phyloP scores from a whole-genome alignment of 441 rosid species.

The Breynia disticha region DNA sequence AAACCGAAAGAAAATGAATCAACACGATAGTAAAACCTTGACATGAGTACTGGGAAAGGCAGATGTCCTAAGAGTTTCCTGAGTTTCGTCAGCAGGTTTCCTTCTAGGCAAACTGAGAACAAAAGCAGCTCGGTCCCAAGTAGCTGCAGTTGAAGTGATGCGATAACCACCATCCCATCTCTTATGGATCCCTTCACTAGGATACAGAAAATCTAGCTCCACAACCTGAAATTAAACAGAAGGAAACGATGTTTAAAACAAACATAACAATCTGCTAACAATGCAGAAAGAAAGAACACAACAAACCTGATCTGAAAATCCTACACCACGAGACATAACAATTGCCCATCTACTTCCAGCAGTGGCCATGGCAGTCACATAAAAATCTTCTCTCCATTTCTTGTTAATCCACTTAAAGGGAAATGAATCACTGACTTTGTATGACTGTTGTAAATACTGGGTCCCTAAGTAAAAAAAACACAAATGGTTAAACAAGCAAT shows the following conservation, averaged over 20 bases:
- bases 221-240: slow-evolving; percentile 59
- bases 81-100: slow-evolving; percentile 76
- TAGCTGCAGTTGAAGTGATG: slow-evolving; percentile 87
- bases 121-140: slow-evolving; percentile 84
- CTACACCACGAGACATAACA: slow-evolving; percentile 91
- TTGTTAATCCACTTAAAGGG: slow-evolving; percentile 97
- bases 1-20: background rate
- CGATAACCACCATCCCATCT: slow-evolving; percentile 93
- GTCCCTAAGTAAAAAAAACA: slow-evolving; percentile 45
- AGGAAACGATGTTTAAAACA: too few relatives aligned
- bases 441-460: slow-evolving; percentile 84
- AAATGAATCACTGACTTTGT: slow-evolving; percentile 88
- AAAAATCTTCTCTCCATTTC: slow-evolving; percentile 90
- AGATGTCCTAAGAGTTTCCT: slow-evolving; percentile 88
- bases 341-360: slow-evolving; percentile 93
- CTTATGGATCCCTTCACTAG: slow-evolving; percentile 93
- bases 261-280: too few relatives aligned
- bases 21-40: slow-evolving; percentile 42
- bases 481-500: background rate
- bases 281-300: too few relatives aligned
- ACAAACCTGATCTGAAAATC: slow-evolving; percentile 73
- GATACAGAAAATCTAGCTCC: slow-evolving; percentile 88
- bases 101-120: slow-evolving; percentile 84
- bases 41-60: slow-evolving; percentile 92
- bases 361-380: slow-evolving; percentile 92